A percentile compares a stretch with the other conserved stretches of the same genome.
Evolutionary conservation across 129 eudicot genomes (phyloP).

Genomic region (Flaveria bidentis): DNA sequence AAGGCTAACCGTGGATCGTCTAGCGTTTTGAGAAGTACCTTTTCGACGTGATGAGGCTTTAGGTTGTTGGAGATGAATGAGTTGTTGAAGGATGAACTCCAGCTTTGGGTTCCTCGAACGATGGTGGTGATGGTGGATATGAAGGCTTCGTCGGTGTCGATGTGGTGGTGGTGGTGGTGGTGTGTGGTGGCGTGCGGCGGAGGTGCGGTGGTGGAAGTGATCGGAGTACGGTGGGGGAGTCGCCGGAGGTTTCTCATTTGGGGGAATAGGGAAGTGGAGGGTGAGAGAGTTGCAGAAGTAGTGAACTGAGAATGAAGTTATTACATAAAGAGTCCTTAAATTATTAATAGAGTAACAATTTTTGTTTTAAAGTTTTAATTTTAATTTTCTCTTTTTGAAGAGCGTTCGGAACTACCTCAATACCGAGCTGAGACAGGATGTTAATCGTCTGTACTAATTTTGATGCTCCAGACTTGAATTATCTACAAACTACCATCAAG

Average conservation of each 20-base stretch:
- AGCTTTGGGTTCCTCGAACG: conserved; percentile 52
- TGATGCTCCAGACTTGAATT: too few relatives aligned
- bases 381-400: too few relatives aligned
- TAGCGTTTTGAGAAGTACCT: conserved; percentile 49
- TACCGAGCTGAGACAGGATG: too few relatives aligned
- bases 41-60: conserved; percentile 62
- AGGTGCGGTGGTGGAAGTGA: conserved; percentile 7
- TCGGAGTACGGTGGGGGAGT: conserved; percentile 26
- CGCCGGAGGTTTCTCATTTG: conserved; percentile 44
- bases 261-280: conserved; percentile 7
- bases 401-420: too few relatives aligned
- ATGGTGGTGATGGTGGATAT: conserved; percentile 49
- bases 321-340: conserved; percentile 4
- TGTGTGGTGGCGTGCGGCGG: conserved; percentile 27
- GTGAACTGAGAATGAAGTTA: background rate
- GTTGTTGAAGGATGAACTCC: conserved; percentile 47
- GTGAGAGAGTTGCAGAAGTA: background rate
- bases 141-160: conserved; percentile 49
- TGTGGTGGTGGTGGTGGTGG: conserved; percentile 4
- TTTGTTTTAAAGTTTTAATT: background rate
- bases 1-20: conserved; percentile 68
- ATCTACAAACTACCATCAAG: too few relatives aligned
- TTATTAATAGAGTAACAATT: background rate
- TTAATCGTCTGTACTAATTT: too few relatives aligned
- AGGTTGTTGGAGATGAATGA: conserved; percentile 47